These are phyloP conservation scores for Diversispora eburnea DNA, from an alignment of 192 early-diverging fungal species.

Conservation along the genomic window DNA sequence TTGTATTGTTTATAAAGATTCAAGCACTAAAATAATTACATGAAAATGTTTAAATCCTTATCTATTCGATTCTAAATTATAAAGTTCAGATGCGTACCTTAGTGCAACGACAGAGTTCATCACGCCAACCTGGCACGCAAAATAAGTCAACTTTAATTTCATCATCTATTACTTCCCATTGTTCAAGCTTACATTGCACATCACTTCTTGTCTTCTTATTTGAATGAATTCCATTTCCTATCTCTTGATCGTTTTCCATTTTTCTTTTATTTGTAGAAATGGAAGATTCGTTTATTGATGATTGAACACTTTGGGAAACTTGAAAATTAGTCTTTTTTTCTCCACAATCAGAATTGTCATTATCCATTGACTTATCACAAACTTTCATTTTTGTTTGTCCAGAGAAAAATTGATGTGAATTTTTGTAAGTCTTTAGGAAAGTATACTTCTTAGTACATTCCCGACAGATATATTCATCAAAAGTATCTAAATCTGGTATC, in stretches of 20 bases:
- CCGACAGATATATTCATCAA: slow-evolving; percentile 70
- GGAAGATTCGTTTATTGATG: not conserved
- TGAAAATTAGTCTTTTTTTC: not conserved
- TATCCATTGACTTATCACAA: not conserved
- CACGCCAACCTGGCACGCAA: slow-evolving; percentile 69
- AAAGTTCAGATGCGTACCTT: slow-evolving; percentile 28
- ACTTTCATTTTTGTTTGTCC: slow-evolving; percentile 11
- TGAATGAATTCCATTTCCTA: slow-evolving; percentile 3
- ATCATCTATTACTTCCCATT: slow-evolving; percentile 15
- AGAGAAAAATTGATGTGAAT: slow-evolving; percentile 25
- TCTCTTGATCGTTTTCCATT: slow-evolving; percentile 6
- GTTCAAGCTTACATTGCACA: slow-evolving; percentile 24
- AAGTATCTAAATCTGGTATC: slow-evolving; percentile 51
- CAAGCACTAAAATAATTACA: slow-evolving; percentile 39
- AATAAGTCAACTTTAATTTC: slow-evolving; percentile 61
- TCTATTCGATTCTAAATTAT: not conserved
- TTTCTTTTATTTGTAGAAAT: slow-evolving; percentile 25
- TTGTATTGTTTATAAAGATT: slow-evolving; percentile 42
- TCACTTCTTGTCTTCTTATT: slow-evolving; percentile 21
- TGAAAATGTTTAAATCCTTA: not conserved
- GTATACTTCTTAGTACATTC: slow-evolving; percentile 51
- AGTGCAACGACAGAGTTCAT: slow-evolving; percentile 66
- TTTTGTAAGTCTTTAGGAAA: slow-evolving; percentile 32
- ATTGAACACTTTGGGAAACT: not conserved
- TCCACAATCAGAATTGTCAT: not conserved